These are phyloP conservation scores for Favolaschia claudopus DNA, from an alignment of 768 basidiomycete genomes.

Conservation along the genomic window DNA sequence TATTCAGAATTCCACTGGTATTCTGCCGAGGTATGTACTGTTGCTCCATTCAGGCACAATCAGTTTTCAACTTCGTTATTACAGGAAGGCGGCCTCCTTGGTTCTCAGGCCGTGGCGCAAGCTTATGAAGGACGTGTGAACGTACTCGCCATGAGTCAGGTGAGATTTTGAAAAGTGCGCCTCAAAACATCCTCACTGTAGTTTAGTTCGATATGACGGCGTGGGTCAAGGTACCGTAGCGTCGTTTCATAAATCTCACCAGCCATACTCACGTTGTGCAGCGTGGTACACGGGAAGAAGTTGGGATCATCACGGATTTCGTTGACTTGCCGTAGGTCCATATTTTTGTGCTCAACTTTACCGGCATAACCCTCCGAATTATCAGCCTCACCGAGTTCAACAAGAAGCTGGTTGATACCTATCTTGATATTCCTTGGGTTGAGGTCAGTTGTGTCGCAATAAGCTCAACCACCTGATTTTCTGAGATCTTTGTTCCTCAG, in stretches of 20 bases:
- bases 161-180: constrained; percentile 35
- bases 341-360: constrained; percentile 15
- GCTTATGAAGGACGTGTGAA: constrained; percentile 73
- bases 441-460: constrained; percentile 45
- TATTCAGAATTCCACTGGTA: constrained; percentile 81
- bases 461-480: constrained; percentile 20
- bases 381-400: constrained; percentile 82
- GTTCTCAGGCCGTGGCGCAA: constrained; percentile 88
- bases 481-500: constrained; percentile 39
- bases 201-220: constrained; percentile 89
- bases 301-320: constrained; percentile 87
- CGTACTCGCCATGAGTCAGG: constrained; percentile 87
- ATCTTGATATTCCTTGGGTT: constrained; percentile 85
- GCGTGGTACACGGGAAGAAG: constrained; percentile 75
- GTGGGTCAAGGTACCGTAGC: constrained; percentile 81
- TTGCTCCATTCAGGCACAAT: constrained; percentile 17
- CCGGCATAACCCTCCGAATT: constrained; percentile 10
- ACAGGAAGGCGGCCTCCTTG: constrained; percentile 87
- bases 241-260: constrained; percentile 25
- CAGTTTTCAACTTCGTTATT: constrained; percentile 12
- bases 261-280: constrained; percentile 35
- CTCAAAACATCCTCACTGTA: constrained; percentile 21
- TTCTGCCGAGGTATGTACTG: constrained; percentile 68
- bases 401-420: constrained; percentile 75
- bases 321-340: constrained; percentile 65